These are phyloP conservation scores for Mucuna pruriens DNA, from an alignment of 306 rosid species.

Conservation along the genomic window DNA sequence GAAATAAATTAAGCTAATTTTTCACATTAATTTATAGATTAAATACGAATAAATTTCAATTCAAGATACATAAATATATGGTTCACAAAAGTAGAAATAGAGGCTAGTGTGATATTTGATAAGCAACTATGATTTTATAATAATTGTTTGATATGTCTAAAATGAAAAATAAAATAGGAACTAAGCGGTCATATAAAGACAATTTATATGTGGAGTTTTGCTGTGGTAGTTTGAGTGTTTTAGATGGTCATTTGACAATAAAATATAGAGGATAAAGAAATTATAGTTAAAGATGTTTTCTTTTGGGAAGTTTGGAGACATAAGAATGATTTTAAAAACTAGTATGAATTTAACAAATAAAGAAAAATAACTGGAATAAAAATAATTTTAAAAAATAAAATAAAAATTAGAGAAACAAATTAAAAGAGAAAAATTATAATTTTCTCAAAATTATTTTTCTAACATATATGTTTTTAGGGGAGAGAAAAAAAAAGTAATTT, in stretches of 20 bases:
- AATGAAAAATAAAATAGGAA: neutral
- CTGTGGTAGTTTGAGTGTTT: neutral
- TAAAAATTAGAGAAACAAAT: neutral
- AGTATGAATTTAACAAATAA: neutral
- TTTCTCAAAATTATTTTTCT: too few relatives aligned
- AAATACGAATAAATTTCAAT: too few relatives aligned
- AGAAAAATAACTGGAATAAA: neutral
- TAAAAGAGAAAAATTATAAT: neutral
- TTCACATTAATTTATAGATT: too few relatives aligned
- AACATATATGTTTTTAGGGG: neutral
- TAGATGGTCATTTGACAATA: neutral
- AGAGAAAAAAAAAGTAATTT: neutral
- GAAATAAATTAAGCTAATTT: too few relatives aligned
- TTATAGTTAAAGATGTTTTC: neutral
- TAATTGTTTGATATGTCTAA: neutral
- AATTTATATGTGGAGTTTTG: neutral
- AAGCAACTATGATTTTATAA: neutral
- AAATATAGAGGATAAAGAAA: neutral
- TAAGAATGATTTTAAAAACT: neutral
- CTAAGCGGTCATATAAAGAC: neutral
- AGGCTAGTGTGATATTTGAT: too few relatives aligned
- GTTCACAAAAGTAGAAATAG: too few relatives aligned
- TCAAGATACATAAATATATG: too few relatives aligned
- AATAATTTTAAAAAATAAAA: neutral
- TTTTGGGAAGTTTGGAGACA: neutral